Base-by-base conservation (phyloP, 1,284 basidiomycete genomes). In the Sphagnurus paluster region DNA sequence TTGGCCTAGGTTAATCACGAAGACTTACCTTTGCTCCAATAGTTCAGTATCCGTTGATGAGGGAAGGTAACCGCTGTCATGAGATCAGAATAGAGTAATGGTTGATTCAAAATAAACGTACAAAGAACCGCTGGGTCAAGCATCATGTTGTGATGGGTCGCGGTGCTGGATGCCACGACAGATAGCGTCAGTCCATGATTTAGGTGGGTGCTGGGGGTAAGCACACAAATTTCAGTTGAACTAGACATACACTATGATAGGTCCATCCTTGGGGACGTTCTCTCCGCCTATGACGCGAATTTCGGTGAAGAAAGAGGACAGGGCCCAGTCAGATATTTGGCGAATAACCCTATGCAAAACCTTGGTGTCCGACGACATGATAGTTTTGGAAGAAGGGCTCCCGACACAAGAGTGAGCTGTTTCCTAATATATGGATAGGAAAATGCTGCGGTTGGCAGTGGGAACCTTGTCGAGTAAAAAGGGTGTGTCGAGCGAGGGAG, bases 121-220 rank as follows among this genome's bases (percentile, higher is more conserved):
- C 92, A 88, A 16, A 91, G 71, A 49, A 89, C 69, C 25, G 81
- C 82, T 17, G 89, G 88, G 67, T 94, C 92, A 25, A 95, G 77
- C 74, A 93, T 92, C 91, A 94, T 94, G 64, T 93, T 94, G 59
- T 91, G 85, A 64, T 94, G 92, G 5, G 90, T 92, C 44, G 89
- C 88, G 16, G 88, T 83, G 47, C 91, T 93, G 50, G 19, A 52
- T 36, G n/a, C n/a, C n/a, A n/a, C 30, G 32, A 5, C 23, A 42
- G 42, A 44, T 56, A 33, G 34, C 44, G 33, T 34, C 29, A 37
- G 42, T 37, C 16, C 8, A n/a, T 33, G 11, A 10, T 30, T 4
- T 4, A 30, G 28, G 11, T 14, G 28, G 11, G 17, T 2, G 8
- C 4, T 7, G 2, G 17, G 30, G 11, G 2, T 33, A 7, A 14